Evolutionary conservation across 2,329 filamentous ascomycete species (phyloP).

Genomic region (Helotiales sp.): DNA sequence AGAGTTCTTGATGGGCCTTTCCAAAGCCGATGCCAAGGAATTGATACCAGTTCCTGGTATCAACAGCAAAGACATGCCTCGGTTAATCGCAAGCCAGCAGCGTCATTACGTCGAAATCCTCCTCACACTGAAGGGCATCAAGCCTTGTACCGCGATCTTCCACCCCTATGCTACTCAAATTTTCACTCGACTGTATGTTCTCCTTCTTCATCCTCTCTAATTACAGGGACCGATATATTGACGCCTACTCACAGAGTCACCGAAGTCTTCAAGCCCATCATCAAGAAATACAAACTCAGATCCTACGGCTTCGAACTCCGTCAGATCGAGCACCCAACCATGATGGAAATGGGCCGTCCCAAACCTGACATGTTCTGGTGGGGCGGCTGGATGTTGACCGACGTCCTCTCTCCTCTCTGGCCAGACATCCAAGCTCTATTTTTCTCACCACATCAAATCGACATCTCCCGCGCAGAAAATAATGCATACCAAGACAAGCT

Average conservation of each 20-base stretch:
- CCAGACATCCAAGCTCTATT: conserved; percentile 3
- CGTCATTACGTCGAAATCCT: conserved; percentile 20
- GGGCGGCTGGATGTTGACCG: conserved; percentile 14
- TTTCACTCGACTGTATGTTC: conserved; percentile 9
- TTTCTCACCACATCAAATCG: not conserved
- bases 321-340: conserved; percentile 12
- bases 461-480: not conserved
- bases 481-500: not conserved
- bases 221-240: no score
- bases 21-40: not conserved
- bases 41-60: not conserved
- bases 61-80: not conserved
- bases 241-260: not conserved
- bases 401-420: conserved; percentile 10
- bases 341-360: not conserved
- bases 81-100: not conserved
- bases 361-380: conserved; percentile 1
- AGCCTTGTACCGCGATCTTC: conserved; percentile 11
- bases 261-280: conserved; percentile 10
- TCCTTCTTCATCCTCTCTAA: not conserved
- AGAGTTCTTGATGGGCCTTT: conserved; percentile 11
- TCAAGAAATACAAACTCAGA: conserved; percentile 15
- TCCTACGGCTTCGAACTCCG: conserved; percentile 15
- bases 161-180: not conserved
- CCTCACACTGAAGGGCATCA: conserved; percentile 10